Conservation (phyloP, 805 yeast species). For the Zygosaccharomyces pseudorouxii region DNA sequence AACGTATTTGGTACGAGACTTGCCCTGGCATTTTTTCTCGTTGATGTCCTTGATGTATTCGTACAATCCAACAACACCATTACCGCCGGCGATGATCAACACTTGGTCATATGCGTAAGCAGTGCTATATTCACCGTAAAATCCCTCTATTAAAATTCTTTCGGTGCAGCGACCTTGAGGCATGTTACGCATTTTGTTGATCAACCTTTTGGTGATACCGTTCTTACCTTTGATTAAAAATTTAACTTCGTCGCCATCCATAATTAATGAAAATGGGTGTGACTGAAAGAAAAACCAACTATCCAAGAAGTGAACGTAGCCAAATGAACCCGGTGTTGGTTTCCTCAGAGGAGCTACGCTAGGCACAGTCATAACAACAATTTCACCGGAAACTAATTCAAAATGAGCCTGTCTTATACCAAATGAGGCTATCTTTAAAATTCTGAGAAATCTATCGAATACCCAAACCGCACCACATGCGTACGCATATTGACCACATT, state of each 20-base stretch:
- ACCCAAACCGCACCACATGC: slow-evolving; percentile 61
- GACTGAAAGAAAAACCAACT: slow-evolving; percentile 41
- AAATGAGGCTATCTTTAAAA: slow-evolving; percentile 47
- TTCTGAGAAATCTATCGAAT: slow-evolving; percentile 54
- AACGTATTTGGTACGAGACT: slow-evolving; percentile 24
- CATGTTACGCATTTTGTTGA: slow-evolving; percentile 31
- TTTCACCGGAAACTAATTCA: slow-evolving; percentile 21
- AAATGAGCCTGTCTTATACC: slow-evolving; percentile 56
- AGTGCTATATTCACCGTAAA: slow-evolving; percentile 49
- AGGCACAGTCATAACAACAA: slow-evolving; percentile 37
- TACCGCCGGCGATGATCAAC: slow-evolving; percentile 47
- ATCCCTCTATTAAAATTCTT: slow-evolving; percentile 50
- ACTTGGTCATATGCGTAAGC: slow-evolving; percentile 33
- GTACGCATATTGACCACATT: slow-evolving; percentile 47
- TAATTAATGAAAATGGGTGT: slow-evolving; percentile 63
- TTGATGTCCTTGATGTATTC: slow-evolving; percentile 31
- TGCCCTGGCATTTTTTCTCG: slow-evolving; percentile 9
- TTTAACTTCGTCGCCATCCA: slow-evolving; percentile 23
- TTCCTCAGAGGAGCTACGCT: slow-evolving; percentile 19
- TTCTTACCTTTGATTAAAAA: slow-evolving; percentile 40
- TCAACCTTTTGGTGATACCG: slow-evolving; percentile 49
- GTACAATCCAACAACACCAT: slow-evolving; percentile 48
- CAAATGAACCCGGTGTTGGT: slow-evolving; percentile 56
- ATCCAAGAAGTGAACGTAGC: slow-evolving; percentile 48
- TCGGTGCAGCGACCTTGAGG: slow-evolving; percentile 37